phyloP scores from a whole-genome alignment of 768 basidiomycete genomes.

The Russula sp. region DNA sequence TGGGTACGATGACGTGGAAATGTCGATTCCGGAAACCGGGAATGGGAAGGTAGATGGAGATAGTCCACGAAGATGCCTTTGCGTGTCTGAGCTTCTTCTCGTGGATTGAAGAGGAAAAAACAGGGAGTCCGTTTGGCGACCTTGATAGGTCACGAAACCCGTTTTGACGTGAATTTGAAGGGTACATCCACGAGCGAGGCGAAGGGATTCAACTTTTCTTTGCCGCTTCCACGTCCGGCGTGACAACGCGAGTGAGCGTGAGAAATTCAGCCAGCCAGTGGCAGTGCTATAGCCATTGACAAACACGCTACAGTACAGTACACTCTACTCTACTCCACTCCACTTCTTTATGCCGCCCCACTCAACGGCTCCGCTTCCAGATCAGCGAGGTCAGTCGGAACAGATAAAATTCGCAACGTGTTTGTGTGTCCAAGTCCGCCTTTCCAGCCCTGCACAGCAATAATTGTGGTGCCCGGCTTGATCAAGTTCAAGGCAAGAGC shows the following conservation, averaged over 20 bases:
- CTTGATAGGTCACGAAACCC: conserved; percentile 41
- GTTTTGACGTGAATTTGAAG: conserved; percentile 42
- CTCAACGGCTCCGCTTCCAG: conserved; percentile 64
- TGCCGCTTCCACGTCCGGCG: neutral
- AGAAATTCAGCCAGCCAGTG: neutral
- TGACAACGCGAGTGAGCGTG: conserved; percentile 10
- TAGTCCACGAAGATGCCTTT: conserved; percentile 47
- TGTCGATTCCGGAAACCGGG: conserved; percentile 53
- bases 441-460: conserved; percentile 99
- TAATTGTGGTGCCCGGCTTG: conserved; percentile 79
- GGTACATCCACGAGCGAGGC: conserved; percentile 34
- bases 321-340: conserved; percentile 4
- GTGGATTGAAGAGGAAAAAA: conserved; percentile 52
- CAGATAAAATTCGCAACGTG: conserved; percentile 77
- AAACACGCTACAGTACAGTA: neutral
- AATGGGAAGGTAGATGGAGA: conserved; percentile 53
- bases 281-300: neutral
- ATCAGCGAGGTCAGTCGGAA: conserved; percentile 77
- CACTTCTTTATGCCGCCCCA: conserved; percentile 9
- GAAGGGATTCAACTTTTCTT: neutral
- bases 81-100: conserved; percentile 56
- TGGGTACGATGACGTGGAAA: conserved; percentile 53
- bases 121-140: conserved; percentile 40
- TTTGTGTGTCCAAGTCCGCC: conserved; percentile 95
- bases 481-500: conserved; percentile 83